A percentile compares a stretch with the other conserved stretches of the same genome.
These are phyloP conservation scores for Pterocarpus macrocarpus DNA, from an alignment of 306 rosid species.

Conservation along the genomic window DNA sequence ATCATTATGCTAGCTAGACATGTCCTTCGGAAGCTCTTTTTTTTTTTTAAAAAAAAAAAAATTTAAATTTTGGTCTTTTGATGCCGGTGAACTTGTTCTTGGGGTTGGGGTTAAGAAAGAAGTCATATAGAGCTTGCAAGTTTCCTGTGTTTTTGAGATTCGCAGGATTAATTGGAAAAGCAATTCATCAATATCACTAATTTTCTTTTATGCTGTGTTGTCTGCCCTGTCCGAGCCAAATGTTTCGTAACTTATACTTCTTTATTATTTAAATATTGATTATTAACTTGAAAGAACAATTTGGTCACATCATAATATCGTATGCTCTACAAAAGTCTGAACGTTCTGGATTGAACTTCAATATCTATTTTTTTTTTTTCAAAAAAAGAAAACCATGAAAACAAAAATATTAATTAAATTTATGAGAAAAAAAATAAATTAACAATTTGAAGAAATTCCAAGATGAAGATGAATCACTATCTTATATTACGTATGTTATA, in stretches of 20 bases:
- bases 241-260: constrained; percentile 44
- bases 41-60: constrained; percentile 5
- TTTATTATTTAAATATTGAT: constrained; percentile 15
- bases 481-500: too few species aligned
- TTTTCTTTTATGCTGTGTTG: neutral
- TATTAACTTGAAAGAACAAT: constrained; percentile 37
- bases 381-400: constrained; percentile 21
- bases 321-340: constrained; percentile 29
- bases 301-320: constrained; percentile 41
- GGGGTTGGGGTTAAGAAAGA: constrained; percentile 47
- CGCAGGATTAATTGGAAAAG: constrained; percentile 23
- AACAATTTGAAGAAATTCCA: constrained; percentile 7
- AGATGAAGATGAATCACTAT: neutral
- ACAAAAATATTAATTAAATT: neutral
- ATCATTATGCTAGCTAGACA: constrained; percentile 17
- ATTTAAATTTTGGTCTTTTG: constrained; percentile 35
- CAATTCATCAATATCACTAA: neutral
- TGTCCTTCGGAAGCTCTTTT: constrained; percentile 38
- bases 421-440: neutral
- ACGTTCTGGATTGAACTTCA: constrained; percentile 37
- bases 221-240: constrained; percentile 8
- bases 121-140: neutral
- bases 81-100: constrained; percentile 47
- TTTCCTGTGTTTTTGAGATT: constrained; percentile 40
- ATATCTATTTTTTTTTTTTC: neutral